These are phyloP conservation scores for Candida golubevii DNA, from an alignment of 805 yeast genomes.

Conservation along the genomic window DNA sequence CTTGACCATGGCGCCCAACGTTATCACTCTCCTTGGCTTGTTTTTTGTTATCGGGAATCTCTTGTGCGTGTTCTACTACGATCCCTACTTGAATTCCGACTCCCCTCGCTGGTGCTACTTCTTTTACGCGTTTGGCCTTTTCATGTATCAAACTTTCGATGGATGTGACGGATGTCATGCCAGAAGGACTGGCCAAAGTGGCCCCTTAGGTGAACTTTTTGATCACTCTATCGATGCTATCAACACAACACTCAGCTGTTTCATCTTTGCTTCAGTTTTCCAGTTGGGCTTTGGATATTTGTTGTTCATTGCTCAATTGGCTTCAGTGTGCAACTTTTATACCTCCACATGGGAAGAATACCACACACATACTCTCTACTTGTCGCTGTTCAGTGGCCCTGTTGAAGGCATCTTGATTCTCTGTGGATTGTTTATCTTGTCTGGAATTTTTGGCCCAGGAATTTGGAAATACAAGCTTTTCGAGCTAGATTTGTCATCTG, in stretches of 20 bases:
- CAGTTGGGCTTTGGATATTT: conserved; percentile 69
- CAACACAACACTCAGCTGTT: conserved; percentile 75
- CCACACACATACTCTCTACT: conserved; percentile 77
- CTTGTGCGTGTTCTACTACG: conserved; percentile 60
- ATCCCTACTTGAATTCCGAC: conserved; percentile 57
- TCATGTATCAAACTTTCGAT: conserved; percentile 91
- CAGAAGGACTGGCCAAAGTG: conserved; percentile 89
- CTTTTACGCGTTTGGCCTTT: conserved; percentile 75
- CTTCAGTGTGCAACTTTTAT: conserved; percentile 76
- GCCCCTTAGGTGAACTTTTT: conserved; percentile 91
- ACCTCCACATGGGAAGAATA: conserved; percentile 94
- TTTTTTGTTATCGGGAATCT: conserved; percentile 64
- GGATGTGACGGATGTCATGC: conserved; percentile 97
- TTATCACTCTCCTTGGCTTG: conserved; percentile 78
- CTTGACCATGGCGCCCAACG: conserved; percentile 85
- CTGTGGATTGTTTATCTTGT: conserved; percentile 47
- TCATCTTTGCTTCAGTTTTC: conserved; percentile 71
- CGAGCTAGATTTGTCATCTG: conserved; percentile 33
- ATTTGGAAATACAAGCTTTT: conserved; percentile 54
- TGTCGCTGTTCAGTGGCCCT: conserved; percentile 85
- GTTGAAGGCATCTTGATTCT: conserved; percentile 86
- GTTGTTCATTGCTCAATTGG: conserved; percentile 62
- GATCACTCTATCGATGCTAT: conserved; percentile 78
- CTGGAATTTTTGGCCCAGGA: conserved; percentile 68
- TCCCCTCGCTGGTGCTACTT: conserved; percentile 76